Conservation (phyloP, 2,329 filamentous ascomycete genomes). For the Colletotrichum tamarilloi region DNA sequence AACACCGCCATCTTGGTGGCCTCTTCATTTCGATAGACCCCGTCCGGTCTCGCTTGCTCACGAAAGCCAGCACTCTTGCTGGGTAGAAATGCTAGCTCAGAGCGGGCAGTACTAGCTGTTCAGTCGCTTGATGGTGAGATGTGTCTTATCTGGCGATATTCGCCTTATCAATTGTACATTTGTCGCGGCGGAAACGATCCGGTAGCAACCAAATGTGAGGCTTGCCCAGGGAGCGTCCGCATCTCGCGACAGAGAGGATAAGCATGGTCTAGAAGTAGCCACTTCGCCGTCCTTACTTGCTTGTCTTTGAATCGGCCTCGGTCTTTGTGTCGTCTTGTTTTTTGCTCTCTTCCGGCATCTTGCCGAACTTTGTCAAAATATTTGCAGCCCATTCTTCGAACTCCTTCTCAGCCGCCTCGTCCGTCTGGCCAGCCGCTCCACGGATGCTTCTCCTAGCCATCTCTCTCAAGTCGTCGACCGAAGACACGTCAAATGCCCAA, state of each 20-base stretch:
- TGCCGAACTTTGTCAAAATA: slow-evolving; percentile 63
- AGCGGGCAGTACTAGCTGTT: slow-evolving; percentile 16
- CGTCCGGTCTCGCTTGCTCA: slow-evolving; percentile 30
- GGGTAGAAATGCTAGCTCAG: background rate
- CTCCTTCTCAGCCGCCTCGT: slow-evolving; percentile 68
- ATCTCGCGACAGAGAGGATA: background rate
- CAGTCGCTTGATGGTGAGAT: slow-evolving; percentile 22
- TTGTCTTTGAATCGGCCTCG: slow-evolving; percentile 25
- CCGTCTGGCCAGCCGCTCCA: slow-evolving; percentile 44
- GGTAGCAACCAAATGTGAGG: slow-evolving; percentile 10
- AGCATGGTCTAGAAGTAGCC: slow-evolving; percentile 28
- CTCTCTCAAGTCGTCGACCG: slow-evolving; percentile 71
- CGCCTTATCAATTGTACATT: slow-evolving; percentile 32
- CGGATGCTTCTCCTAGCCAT: slow-evolving; percentile 58
- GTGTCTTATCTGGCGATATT: slow-evolving; percentile 21
- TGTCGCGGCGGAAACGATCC: background rate
- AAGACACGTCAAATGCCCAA: slow-evolving; percentile 82
- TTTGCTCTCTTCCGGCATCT: slow-evolving; percentile 38
- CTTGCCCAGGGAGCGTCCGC: slow-evolving; percentile 8
- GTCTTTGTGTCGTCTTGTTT: slow-evolving; percentile 1
- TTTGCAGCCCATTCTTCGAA: slow-evolving; percentile 71
- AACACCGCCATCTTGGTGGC: slow-evolving; percentile 27
- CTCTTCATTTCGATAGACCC: slow-evolving; percentile 11
- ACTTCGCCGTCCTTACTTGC: slow-evolving; percentile 30
- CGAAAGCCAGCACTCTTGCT: background rate